Evolutionary conservation across 1,139 yeast genomes (phyloP).

Genomic region (Kluyveromyces sp.): DNA sequence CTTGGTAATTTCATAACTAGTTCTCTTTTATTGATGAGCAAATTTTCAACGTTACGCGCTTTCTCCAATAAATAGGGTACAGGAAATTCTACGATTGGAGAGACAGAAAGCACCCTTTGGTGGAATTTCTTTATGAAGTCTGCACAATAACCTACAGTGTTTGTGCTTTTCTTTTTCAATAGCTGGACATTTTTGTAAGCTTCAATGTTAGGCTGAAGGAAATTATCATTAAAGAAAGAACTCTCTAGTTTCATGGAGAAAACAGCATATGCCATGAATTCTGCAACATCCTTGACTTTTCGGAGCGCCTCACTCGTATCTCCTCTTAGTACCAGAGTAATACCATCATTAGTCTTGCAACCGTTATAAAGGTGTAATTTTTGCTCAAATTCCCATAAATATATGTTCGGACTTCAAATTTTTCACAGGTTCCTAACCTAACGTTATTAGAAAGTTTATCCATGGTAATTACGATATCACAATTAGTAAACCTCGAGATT

Average conservation of each 20-base stretch:
- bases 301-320: constrained; percentile 51
- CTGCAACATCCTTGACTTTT: constrained; percentile 69
- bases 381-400: constrained; percentile 48
- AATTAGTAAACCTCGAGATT: constrained; percentile 70
- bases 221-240: constrained; percentile 69
- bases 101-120: constrained; percentile 53
- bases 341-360: constrained; percentile 65
- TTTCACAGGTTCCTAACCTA: constrained; percentile 62
- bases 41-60: constrained; percentile 48
- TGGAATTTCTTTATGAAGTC: constrained; percentile 47
- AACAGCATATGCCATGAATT: constrained; percentile 69
- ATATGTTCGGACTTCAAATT: constrained; percentile 64
- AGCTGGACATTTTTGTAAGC: constrained; percentile 22
- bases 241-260: constrained; percentile 77
- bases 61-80: constrained; percentile 54
- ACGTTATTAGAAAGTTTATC: constrained; percentile 56
- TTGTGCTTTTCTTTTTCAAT: constrained; percentile 7
- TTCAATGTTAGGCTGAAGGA: constrained; percentile 41
- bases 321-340: constrained; percentile 79
- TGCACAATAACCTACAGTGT: constrained; percentile 31
- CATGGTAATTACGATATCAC: constrained; percentile 70
- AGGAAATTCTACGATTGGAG: constrained; percentile 68
- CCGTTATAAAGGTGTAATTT: constrained; percentile 73
- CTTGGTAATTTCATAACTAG: constrained; percentile 24
- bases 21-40: constrained; percentile 33